A percentile compares a stretch with the other conserved stretches of the same genome.
These are phyloP conservation scores for Pseudogymnoascus sp. DNA, from an alignment of 2,329 filamentous ascomycete genomes.

Conservation along the genomic window DNA sequence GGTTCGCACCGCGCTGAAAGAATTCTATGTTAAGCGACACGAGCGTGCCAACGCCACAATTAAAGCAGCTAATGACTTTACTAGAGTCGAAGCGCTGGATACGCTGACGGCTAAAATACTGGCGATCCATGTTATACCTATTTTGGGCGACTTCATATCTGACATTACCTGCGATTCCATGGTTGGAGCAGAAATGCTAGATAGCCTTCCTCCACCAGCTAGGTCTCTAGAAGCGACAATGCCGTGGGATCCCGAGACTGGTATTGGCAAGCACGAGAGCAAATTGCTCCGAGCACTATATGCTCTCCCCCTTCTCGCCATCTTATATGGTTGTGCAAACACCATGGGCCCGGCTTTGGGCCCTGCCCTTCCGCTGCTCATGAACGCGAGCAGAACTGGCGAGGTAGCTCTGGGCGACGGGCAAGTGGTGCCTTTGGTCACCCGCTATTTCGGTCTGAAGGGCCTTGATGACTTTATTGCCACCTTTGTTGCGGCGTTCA, in stretches of 20 bases:
- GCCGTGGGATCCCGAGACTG: constrained; percentile 24
- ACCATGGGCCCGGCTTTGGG: constrained; percentile 4
- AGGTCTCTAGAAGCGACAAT: constrained; percentile 20
- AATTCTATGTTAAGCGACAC: constrained; percentile 17
- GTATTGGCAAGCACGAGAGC: constrained; percentile 23
- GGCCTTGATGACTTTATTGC: constrained; percentile 17
- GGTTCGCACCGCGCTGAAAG: constrained; percentile 5
- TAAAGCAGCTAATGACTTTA: constrained; percentile 19
- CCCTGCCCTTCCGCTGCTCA: constrained; percentile 16
- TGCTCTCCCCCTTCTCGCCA: constrained; percentile 18
- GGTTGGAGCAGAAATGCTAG: constrained; percentile 22
- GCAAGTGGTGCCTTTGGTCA: constrained; percentile 10
- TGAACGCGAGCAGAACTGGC: constrained; percentile 10
- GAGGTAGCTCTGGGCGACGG: constrained; percentile 8
- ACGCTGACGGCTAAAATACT: constrained; percentile 15
- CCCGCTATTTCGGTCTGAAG: constrained; percentile 15
- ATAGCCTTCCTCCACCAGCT: constrained; percentile 25
- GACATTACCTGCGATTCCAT: constrained; percentile 17
- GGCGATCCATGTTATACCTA: constrained; percentile 17
- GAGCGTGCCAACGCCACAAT: constrained; percentile 16
- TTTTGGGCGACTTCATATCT: constrained; percentile 17
- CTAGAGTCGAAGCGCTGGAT: constrained; percentile 18
- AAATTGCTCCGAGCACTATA: constrained; percentile 17
- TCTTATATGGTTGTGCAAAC: not conserved
- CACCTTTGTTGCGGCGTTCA: constrained; percentile 19